phyloP scores from a whole-genome alignment of 2,329 filamentous ascomycete species.

The Ophiostoma quercus region DNA sequence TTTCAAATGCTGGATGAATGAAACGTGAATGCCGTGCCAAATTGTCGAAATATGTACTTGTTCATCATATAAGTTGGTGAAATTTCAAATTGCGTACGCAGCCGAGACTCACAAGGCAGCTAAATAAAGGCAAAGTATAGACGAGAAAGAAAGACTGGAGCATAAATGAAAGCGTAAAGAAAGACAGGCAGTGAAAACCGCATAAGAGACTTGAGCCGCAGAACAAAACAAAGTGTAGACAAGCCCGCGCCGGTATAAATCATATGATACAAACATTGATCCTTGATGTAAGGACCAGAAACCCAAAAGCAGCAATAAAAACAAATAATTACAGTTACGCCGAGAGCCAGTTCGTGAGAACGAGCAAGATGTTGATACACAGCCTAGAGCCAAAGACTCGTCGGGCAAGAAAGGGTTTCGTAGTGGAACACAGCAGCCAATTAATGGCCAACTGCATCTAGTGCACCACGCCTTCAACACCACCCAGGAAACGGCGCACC shows the following conservation, averaged over 20 bases:
- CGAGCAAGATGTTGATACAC: not conserved
- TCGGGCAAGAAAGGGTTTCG: not conserved
- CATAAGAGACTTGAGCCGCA: not conserved
- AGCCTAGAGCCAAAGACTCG: not conserved
- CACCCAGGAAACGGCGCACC: conserved; percentile 72
- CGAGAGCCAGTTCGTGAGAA: not conserved
- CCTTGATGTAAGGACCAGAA: not conserved
- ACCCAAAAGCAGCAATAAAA: not conserved
- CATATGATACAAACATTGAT: not conserved
- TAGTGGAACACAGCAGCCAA: no score
- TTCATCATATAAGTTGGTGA: no score
- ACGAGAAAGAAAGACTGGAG: not conserved
- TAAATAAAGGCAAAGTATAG: not conserved
- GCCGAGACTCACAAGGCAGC: not conserved
- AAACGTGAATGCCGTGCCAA: no score
- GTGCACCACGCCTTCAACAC: conserved; percentile 58
- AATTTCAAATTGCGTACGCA: not conserved
- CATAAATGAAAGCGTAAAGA: not conserved
- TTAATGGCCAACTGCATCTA: conserved; percentile 4
- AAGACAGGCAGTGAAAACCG: not conserved
- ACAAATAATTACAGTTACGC: not conserved
- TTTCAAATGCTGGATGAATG: no score
- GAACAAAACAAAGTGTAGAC: not conserved
- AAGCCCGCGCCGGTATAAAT: not conserved
- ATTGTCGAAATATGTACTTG: no score